A percentile compares a stretch with the other conserved stretches of the same genome.
Evolutionary conservation across 2,329 filamentous ascomycete species (phyloP).

Genomic region (Penicillium psychrosexuale): DNA sequence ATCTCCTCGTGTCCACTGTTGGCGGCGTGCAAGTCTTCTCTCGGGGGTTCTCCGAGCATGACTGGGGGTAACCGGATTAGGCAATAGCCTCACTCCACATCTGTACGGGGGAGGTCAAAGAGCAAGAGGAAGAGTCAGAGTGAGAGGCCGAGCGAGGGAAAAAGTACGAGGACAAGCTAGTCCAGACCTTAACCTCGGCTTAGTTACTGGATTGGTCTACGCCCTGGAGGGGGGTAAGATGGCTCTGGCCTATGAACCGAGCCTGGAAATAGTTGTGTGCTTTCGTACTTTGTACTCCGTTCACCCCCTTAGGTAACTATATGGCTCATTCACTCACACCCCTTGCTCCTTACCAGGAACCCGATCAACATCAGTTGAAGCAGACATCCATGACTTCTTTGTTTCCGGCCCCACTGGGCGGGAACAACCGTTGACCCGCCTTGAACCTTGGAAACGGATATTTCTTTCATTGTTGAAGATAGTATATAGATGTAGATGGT

Average conservation of each 20-base stretch:
- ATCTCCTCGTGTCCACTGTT: slow-evolving; percentile 3
- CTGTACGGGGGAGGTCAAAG: background rate
- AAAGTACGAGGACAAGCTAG: background rate
- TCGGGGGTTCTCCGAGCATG: background rate
- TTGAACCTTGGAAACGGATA: background rate
- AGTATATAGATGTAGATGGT: background rate
- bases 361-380: background rate
- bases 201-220: background rate
- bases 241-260: background rate
- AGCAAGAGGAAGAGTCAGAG: background rate
- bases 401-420: slow-evolving; percentile 5
- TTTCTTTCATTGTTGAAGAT: background rate
- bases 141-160: background rate
- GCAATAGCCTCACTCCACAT: background rate
- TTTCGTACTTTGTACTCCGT: background rate
- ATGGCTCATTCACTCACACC: background rate
- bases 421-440: slow-evolving; percentile 9
- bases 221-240: background rate
- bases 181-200: slow-evolving; percentile 1
- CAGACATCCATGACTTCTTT: background rate
- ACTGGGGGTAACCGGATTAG: background rate
- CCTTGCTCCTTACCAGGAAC: background rate
- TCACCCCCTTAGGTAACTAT: background rate
- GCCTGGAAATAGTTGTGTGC: background rate
- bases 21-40: background rate